Percentiles rank a stretch among this genome's conserved stretches.
phyloP scores from a whole-genome alignment of 306 rosid genomes.

The Castanopsis chinensis region DNA sequence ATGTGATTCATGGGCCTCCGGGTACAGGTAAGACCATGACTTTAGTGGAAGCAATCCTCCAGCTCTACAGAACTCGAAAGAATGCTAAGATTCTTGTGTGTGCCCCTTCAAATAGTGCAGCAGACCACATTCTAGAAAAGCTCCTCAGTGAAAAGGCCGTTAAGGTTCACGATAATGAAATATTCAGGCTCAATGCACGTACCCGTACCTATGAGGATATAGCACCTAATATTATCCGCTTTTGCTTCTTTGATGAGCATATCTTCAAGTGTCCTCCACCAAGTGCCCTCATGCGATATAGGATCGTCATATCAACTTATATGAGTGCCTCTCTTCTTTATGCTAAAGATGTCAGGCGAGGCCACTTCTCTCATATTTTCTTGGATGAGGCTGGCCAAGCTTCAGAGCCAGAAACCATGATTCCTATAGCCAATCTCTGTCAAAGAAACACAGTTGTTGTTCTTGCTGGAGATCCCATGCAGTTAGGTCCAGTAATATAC shows the following conservation, averaged over 20 bases:
- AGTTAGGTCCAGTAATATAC: slow-evolving; percentile 88
- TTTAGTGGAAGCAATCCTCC: slow-evolving; percentile 76
- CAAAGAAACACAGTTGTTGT: slow-evolving; percentile 64
- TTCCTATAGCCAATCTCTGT: slow-evolving; percentile 71
- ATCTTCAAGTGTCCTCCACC: slow-evolving; percentile 71
- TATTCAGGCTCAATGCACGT: no score
- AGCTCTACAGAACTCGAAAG: slow-evolving; percentile 48
- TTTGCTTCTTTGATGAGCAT: slow-evolving; percentile 62
- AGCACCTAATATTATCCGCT: slow-evolving; percentile 55
- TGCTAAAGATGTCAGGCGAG: slow-evolving; percentile 62
- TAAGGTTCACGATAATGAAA: no score
- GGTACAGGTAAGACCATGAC: slow-evolving; percentile 92
- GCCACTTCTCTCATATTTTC: slow-evolving; percentile 90
- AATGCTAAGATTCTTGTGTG: slow-evolving; percentile 68
- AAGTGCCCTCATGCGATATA: slow-evolving; percentile 44
- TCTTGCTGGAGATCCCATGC: slow-evolving; percentile 96
- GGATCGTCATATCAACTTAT: slow-evolving; percentile 79
- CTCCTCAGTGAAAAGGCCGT: no score
- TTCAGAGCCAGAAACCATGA: slow-evolving; percentile 89
- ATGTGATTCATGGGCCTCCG: slow-evolving; percentile 86
- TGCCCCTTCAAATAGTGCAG: slow-evolving; percentile 87
- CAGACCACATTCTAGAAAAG: no score
- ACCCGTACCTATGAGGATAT: slow-evolving; percentile 65
- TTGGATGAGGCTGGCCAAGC: slow-evolving; percentile 99
- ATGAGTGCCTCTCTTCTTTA: slow-evolving; percentile 66